A percentile compares a stretch with the other conserved stretches of the same genome.
Evolutionary conservation across 139 green algal species (phyloP).

Genomic region (Volvox africanus): DNA sequence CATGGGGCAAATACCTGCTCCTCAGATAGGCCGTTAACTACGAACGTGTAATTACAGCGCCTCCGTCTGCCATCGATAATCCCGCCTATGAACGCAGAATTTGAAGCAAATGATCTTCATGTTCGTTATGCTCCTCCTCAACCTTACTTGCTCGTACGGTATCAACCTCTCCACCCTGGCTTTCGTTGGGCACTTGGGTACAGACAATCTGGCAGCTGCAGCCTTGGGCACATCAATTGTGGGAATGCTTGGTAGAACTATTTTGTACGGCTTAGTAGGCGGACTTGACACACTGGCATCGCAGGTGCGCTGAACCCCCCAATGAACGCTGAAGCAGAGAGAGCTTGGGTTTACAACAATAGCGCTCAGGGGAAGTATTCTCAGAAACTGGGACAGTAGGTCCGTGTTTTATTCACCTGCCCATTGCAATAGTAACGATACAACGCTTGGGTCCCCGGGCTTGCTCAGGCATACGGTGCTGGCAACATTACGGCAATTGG

Average conservation of each 20-base stretch:
- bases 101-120: neutral
- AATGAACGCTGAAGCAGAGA: neutral
- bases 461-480: constrained; percentile 29
- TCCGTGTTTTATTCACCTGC: neutral
- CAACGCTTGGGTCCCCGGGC: neutral
- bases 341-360: neutral
- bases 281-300: constrained; percentile 51
- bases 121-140: constrained; percentile 35
- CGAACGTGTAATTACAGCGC: no score
- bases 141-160: constrained; percentile 34
- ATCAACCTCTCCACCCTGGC: constrained; percentile 33
- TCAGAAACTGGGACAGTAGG: neutral
- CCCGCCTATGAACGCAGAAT: no score
- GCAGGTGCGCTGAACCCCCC: constrained; percentile 31
- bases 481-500: constrained; percentile 43
- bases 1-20: no score
- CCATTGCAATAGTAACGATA: neutral
- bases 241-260: constrained; percentile 37
- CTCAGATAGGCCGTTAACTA: no score
- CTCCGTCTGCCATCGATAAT: no score
- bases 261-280: constrained; percentile 39
- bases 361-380: neutral
- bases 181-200: constrained; percentile 52
- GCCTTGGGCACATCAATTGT: constrained; percentile 45
- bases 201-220: constrained; percentile 39